These are phyloP conservation scores for Sugiyamaella pinicola DNA, from an alignment of 1,139 yeast genomes.

Conservation along the genomic window DNA sequence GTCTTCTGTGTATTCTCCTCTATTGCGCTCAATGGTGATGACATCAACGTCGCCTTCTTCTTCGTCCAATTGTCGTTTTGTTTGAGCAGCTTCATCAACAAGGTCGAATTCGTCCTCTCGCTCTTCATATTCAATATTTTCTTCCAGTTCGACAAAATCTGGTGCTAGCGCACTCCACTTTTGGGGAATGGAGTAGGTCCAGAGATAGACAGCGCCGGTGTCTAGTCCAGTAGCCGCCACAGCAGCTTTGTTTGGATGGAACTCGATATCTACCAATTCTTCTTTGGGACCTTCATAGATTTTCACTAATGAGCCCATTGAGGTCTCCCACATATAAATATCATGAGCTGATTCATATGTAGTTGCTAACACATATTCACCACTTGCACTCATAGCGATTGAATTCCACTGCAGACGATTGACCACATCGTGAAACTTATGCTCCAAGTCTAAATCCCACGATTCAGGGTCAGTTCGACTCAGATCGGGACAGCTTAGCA, in stretches of 20 bases:
- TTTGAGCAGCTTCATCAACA: conserved; percentile 63
- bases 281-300: conserved; percentile 93
- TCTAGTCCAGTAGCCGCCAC: conserved; percentile 90
- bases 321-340: conserved; percentile 90
- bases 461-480: conserved; percentile 32
- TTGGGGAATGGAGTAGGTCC: conserved; percentile 85
- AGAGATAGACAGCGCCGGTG: conserved; percentile 76
- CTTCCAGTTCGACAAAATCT: conserved; percentile 93
- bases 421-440: conserved; percentile 88
- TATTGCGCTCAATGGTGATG: conserved; percentile 53
- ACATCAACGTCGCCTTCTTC: conserved; percentile 81
- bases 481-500: conserved; percentile 58
- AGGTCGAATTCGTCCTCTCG: conserved; percentile 92
- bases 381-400: conserved; percentile 69
- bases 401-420: conserved; percentile 89
- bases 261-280: conserved; percentile 69
- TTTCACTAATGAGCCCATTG: conserved; percentile 82
- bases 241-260: conserved; percentile 76
- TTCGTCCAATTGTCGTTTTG: conserved; percentile 58
- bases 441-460: conserved; percentile 70
- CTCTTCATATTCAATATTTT: conserved; percentile 84
- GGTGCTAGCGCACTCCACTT: conserved; percentile 98
- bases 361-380: conserved; percentile 85
- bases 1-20: conserved; percentile 36
- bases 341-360: conserved; percentile 88